Conservation (phyloP, 371 early-diverging fungal species). For the Rhizomucor miehei region DNA sequence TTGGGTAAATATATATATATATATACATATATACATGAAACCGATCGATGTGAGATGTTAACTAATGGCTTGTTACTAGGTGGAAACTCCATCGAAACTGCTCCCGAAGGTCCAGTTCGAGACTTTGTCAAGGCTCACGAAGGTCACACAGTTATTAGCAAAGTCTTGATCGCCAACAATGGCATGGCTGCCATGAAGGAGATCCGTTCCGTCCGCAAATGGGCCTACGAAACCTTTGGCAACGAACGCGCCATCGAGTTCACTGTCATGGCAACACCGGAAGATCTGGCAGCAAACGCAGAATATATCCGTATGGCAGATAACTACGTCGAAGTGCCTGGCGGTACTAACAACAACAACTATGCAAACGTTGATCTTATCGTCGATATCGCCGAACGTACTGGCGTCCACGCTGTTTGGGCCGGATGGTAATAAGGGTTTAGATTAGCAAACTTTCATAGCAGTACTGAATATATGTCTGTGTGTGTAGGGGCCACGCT, state of each 20-base stretch:
- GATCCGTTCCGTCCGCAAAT: conserved; percentile 96
- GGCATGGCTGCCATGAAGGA: conserved; percentile 99
- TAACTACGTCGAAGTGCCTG: conserved; percentile 96
- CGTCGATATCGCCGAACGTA: conserved; percentile 96
- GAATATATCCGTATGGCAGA: conserved; percentile 99
- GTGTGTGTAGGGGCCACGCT: conserved; percentile 94
- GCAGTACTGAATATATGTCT: conserved; percentile 1
- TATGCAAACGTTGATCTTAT: conserved; percentile 98
- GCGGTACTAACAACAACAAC: conserved; percentile 96
- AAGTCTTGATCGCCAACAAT: conserved; percentile 98
- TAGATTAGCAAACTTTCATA: background rate
- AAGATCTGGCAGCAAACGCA: conserved; percentile 95
- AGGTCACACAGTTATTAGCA: conserved; percentile 87
- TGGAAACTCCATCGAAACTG: conserved; percentile 56
- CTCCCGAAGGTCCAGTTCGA: conserved; percentile 56
- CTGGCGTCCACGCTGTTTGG: conserved; percentile 84
- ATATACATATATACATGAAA: background rate
- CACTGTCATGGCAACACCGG: conserved; percentile 98
- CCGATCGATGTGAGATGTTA: background rate
- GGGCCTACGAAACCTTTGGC: conserved; percentile 98
- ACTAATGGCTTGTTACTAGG: conserved; percentile 30
- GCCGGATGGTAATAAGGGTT: conserved; percentile 58
- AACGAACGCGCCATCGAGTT: conserved; percentile 95
- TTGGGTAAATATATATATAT: conserved; percentile 9
- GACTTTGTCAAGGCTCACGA: conserved; percentile 78